Percentiles rank a stretch among this genome's conserved stretches.
Conservation (phyloP, 805 yeast species). For the Candida stauntonica region DNA sequence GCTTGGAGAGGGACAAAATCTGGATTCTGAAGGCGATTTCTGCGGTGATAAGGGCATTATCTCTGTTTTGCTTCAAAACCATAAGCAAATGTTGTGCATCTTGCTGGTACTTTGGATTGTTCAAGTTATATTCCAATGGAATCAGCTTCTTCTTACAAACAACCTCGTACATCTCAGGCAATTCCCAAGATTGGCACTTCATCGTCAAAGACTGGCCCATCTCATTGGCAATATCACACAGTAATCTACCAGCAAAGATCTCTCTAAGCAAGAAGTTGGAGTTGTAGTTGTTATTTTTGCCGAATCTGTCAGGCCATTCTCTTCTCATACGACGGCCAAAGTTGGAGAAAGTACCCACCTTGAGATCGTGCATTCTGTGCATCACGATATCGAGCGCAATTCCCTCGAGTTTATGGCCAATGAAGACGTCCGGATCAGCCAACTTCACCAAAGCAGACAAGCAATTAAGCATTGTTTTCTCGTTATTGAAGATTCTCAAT, state of each 20-base stretch:
- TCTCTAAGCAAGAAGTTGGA: conserved; percentile 59
- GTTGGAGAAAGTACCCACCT: conserved; percentile 71
- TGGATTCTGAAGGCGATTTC: conserved; percentile 80
- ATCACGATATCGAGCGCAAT: conserved; percentile 74
- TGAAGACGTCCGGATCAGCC: conserved; percentile 85
- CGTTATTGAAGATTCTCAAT: conserved; percentile 63
- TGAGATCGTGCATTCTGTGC: conserved; percentile 73
- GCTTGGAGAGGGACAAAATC: conserved; percentile 83
- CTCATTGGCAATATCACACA: conserved; percentile 92
- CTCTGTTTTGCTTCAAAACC: conserved; percentile 65
- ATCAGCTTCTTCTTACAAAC: conserved; percentile 62
- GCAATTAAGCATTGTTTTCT: conserved; percentile 67
- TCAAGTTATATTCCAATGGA: conserved; percentile 69
- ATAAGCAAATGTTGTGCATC: conserved; percentile 64
- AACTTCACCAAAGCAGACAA: conserved; percentile 64
- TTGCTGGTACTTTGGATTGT: conserved; percentile 57
- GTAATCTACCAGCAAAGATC: conserved; percentile 75
- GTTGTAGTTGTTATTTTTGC: conserved; percentile 44
- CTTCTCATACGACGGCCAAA: conserved; percentile 79
- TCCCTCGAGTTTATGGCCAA: conserved; percentile 84
- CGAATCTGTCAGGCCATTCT: conserved; percentile 73
- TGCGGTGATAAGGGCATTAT: conserved; percentile 65
- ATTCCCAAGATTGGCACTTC: conserved; percentile 92
- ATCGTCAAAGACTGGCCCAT: conserved; percentile 89
- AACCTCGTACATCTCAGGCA: conserved; percentile 84